Percentiles rank a stretch among this genome's conserved stretches.
Evolutionary conservation across 2,329 filamentous ascomycete genomes (phyloP).

Genomic region (Fusarium heterosporum): DNA sequence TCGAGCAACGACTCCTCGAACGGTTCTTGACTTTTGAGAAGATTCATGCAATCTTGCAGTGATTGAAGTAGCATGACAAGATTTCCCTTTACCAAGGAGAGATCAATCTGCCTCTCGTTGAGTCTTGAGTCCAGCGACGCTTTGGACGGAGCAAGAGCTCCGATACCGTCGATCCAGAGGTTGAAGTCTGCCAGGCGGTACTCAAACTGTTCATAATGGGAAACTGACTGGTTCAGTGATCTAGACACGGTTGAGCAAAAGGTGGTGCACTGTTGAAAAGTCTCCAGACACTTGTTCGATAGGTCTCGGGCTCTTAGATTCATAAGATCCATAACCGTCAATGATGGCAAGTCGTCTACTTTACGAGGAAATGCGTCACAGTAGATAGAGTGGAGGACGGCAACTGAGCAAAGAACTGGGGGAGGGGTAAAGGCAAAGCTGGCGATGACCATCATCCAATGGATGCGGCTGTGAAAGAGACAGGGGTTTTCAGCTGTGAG

Average conservation of each 20-base stretch:
- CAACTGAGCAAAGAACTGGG: no score
- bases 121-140: neutral
- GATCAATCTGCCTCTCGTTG: neutral
- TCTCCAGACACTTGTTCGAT: neutral
- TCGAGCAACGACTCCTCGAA: fast-evolving
- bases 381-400: no score
- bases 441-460: no score
- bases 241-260: neutral
- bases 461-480: no score
- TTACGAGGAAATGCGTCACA: no score
- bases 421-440: no score
- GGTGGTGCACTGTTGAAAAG: neutral
- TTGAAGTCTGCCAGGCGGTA: neutral
- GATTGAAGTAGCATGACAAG: neutral
- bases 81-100: neutral
- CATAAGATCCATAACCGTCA: neutral
- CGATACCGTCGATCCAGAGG: neutral
- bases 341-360: neutral
- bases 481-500: no score
- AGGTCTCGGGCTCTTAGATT: neutral
- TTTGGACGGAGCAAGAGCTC: neutral
- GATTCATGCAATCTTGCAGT: fast-evolving
- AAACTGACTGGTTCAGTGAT: no score
- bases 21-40: fast-evolving
- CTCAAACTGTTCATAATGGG: neutral